A percentile compares a stretch with the other conserved stretches of the same genome.
Conservation (phyloP, 208 protist genomes). For the Crithidia acanthocephali region DNA sequence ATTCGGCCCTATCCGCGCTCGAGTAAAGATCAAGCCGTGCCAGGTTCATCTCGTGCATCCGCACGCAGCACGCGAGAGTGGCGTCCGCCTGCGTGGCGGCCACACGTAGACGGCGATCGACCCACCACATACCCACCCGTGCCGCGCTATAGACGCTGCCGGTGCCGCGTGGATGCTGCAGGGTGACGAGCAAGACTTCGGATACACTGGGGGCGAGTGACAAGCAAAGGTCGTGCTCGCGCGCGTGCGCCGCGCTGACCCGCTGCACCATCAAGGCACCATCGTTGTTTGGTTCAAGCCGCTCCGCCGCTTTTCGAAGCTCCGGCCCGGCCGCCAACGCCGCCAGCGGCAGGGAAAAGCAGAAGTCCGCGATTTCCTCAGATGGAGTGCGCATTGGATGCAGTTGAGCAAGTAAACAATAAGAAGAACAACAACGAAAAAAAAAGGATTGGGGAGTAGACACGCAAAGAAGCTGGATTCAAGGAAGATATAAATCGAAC, state of each 20-base stretch:
- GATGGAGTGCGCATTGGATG: not conserved
- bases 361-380: not conserved
- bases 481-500: no score
- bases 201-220: not conserved
- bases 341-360: not conserved
- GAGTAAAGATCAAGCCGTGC: slow-evolving; percentile 22
- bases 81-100: not conserved
- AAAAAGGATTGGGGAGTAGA: no score
- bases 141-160: not conserved
- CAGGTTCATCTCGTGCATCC: slow-evolving; percentile 5
- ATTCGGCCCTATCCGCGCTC: slow-evolving; percentile 2
- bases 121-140: slow-evolving; percentile 34
- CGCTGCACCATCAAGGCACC: slow-evolving; percentile 8
- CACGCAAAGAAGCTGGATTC: no score
- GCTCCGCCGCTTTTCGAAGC: not conserved
- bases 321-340: slow-evolving; percentile 4
- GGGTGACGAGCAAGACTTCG: slow-evolving; percentile 29
- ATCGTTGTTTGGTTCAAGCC: not conserved
- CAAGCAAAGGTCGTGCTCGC: not conserved
- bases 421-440: no score
- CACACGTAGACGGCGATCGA: slow-evolving; percentile 19
- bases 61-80: slow-evolving; percentile 9
- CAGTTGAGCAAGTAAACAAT: no score
- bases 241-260: not conserved
- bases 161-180: not conserved